Percentiles rank a stretch among this genome's conserved stretches.
Evolutionary conservation across 202 grass and related monocot species (phyloP).

Genomic region (Carex arenaria): DNA sequence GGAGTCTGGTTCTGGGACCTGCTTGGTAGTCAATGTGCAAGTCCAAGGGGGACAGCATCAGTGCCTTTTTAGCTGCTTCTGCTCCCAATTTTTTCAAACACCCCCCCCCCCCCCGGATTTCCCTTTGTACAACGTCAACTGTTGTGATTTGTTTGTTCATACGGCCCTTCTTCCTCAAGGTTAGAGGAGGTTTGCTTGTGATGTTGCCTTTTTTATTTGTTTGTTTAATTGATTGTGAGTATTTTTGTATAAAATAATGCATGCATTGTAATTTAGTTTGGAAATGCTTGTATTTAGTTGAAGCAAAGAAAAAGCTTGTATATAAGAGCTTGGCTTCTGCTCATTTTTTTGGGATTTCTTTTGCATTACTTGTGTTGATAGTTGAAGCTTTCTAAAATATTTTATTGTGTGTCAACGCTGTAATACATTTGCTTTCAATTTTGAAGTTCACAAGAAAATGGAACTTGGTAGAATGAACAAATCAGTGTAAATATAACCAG

Average conservation of each 20-base stretch:
- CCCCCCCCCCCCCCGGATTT: not conserved
- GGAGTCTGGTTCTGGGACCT: conserved; percentile 2
- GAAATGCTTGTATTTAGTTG: conserved; percentile 31
- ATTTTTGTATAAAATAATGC: conserved; percentile 32
- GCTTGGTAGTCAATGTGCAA: conserved; percentile 5
- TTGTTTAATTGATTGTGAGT: conserved; percentile 22
- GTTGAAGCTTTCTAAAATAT: not conserved
- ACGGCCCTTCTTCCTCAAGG: conserved; percentile 34
- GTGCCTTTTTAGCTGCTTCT: conserved; percentile 92
- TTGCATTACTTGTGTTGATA: not conserved
- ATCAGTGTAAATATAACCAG: no score
- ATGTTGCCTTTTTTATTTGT: conserved; percentile 40
- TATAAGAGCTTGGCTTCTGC: conserved; percentile 23
- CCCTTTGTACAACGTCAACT: not conserved
- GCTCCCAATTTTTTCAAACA: conserved; percentile 33
- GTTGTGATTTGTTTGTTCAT: conserved; percentile 32
- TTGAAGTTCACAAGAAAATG: not conserved
- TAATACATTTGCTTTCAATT: not conserved
- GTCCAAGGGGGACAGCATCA: conserved; percentile 50
- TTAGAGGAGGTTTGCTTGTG: conserved; percentile 60
- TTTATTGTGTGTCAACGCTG: not conserved
- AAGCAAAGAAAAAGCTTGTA: conserved; percentile 44
- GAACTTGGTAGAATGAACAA: not conserved
- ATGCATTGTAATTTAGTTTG: conserved; percentile 25
- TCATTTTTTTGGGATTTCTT: not conserved